Evolutionary conservation across 768 basidiomycete species (phyloP).

Genomic region (Kwoniella mangroviensis): DNA sequence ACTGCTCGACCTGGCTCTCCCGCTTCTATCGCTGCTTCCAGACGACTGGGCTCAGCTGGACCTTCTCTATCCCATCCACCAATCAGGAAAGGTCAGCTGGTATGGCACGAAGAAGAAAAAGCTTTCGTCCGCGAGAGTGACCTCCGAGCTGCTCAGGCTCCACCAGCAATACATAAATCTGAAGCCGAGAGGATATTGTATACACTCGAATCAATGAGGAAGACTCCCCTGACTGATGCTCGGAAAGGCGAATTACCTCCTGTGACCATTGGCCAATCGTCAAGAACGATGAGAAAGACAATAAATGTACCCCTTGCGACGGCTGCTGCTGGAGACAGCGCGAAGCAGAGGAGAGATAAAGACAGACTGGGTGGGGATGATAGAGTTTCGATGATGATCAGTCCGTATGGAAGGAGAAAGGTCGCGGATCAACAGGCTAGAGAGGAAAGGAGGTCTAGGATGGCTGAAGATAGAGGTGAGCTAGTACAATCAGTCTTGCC

Average conservation of each 20-base stretch:
- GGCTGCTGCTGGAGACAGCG: constrained; percentile 45
- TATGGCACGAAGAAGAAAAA: constrained; percentile 46
- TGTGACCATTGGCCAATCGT: constrained; percentile 43
- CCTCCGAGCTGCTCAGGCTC: constrained; percentile 35
- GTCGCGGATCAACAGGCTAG: constrained; percentile 37
- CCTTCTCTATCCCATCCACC: constrained; percentile 33
- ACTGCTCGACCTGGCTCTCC: constrained; percentile 32
- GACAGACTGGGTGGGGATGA: constrained; percentile 39
- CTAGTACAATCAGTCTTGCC: background rate
- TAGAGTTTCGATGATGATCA: constrained; percentile 51
- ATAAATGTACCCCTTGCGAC: constrained; percentile 51
- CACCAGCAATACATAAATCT: constrained; percentile 34
- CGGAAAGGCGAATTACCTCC: constrained; percentile 30
- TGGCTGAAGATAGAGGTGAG: constrained; percentile 26
- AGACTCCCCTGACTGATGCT: constrained; percentile 46
- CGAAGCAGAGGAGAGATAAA: constrained; percentile 36
- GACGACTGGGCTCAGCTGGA: constrained; percentile 32
- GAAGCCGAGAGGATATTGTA: constrained; percentile 53
- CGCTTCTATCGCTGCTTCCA: constrained; percentile 33
- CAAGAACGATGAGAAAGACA: constrained; percentile 43
- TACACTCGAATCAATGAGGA: constrained; percentile 46
- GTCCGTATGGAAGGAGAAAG: constrained; percentile 49
- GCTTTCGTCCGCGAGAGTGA: constrained; percentile 51
- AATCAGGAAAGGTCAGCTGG: constrained; percentile 48
- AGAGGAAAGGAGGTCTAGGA: constrained; percentile 28